These are phyloP conservation scores for Phoenix dactylifera DNA, from an alignment of 176 grass and related monocot genomes.

Conservation along the genomic window DNA sequence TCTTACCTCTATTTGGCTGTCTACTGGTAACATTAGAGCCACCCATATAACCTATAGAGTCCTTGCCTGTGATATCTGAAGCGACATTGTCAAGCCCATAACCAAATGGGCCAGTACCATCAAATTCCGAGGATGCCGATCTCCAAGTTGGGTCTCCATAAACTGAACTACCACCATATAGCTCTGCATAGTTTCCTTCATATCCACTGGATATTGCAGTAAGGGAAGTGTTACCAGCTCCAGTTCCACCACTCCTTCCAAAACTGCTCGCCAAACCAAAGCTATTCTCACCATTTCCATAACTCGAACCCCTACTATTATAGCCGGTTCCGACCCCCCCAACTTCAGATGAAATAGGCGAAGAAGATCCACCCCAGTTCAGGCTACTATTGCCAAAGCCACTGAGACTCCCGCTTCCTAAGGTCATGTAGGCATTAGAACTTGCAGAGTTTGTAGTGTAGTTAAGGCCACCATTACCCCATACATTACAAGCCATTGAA, in stretches of 20 bases:
- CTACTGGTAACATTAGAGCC: constrained; percentile 58
- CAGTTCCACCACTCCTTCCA: constrained; percentile 47
- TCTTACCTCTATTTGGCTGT: constrained; percentile 19
- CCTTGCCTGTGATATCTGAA: constrained; percentile 38
- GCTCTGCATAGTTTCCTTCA: constrained; percentile 35
- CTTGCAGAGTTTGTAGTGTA: constrained; percentile 41
- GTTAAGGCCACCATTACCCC: constrained; percentile 54
- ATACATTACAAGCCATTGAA: constrained; percentile 66
- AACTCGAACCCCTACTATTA: constrained; percentile 20
- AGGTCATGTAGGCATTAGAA: constrained; percentile 48
- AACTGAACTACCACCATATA: constrained; percentile 47
- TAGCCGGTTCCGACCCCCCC: constrained; percentile 33
- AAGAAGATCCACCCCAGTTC: constrained; percentile 32
- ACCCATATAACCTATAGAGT: constrained; percentile 42
- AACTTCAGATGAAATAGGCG: constrained; percentile 31
- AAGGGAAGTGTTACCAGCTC: constrained; percentile 45
- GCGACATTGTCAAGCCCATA: constrained; percentile 52
- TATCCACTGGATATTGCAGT: constrained; percentile 36
- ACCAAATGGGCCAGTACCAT: constrained; percentile 49
- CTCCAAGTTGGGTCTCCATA: constrained; percentile 63
- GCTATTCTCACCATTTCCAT: constrained; percentile 35
- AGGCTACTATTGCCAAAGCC: constrained; percentile 28
- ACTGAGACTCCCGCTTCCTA: constrained; percentile 27
- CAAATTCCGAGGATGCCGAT: constrained; percentile 47
- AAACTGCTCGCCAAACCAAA: constrained; percentile 41